phyloP scores from a whole-genome alignment of 331 rosid genomes.

The Malus hybrid region DNA sequence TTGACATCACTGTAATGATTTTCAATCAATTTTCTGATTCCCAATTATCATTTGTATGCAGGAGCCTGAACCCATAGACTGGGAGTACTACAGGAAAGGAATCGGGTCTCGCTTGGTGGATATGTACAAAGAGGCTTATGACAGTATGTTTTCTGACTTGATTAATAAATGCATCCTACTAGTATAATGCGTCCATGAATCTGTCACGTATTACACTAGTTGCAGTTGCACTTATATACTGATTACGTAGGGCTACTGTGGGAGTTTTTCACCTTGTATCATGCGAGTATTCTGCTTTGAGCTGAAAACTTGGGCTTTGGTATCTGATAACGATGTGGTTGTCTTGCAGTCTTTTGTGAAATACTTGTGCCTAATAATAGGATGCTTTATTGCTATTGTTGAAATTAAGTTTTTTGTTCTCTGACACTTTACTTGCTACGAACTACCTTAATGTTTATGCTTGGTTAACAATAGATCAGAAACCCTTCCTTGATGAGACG shows the following conservation, averaged over 20 bases:
- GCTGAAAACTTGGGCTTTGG: not conserved
- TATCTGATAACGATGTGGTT: not conserved
- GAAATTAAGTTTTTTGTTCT: not conserved
- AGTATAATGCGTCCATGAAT: not conserved
- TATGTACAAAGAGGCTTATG: conserved; percentile 94
- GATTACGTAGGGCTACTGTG: not conserved
- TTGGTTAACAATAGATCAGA: not conserved
- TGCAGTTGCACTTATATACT: not conserved
- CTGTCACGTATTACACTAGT: not conserved
- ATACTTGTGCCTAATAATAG: not conserved
- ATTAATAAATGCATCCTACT: not conserved
- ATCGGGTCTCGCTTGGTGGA: conserved; percentile 94
- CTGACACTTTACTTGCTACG: not conserved
- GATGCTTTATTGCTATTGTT: not conserved
- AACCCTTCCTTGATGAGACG: not conserved
- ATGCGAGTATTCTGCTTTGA: not conserved
- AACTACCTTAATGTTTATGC: not conserved
- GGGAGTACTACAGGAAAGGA: conserved; percentile 95
- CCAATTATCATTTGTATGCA: conserved; percentile 24
- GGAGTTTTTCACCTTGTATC: not conserved
- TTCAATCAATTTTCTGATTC: not conserved
- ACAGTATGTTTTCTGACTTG: conserved; percentile 49
- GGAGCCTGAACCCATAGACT: conserved; percentile 98
- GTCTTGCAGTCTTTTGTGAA: not conserved
- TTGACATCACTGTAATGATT: not conserved